A percentile compares a stretch with the other conserved stretches of the same genome.
Conservation (phyloP, 305 asterid genomes). For the Euphrasia arctica region DNA sequence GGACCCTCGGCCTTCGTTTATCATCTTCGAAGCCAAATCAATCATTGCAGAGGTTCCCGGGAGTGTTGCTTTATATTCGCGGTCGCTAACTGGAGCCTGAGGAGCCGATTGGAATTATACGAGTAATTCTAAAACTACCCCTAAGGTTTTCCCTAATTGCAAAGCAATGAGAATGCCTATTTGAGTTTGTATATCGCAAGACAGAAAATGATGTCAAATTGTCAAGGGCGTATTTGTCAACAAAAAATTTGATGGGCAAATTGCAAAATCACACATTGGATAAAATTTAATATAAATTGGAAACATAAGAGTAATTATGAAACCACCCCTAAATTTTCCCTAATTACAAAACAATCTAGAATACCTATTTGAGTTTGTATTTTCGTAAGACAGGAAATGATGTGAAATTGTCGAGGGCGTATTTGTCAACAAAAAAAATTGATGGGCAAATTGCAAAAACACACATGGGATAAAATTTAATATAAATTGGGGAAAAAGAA, state of each 20-base stretch:
- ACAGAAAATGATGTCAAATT: too few species aligned
- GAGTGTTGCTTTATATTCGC: conserved; percentile 81
- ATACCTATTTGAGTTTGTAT: not conserved
- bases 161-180: too few species aligned
- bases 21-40: conserved; percentile 83
- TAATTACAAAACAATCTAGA: not conserved
- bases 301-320: too few species aligned
- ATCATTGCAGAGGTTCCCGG: conserved; percentile 88
- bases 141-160: too few species aligned
- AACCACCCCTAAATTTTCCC: not conserved
- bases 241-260: too few species aligned
- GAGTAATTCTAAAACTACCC: not conserved
- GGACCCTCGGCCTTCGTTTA: conserved; percentile 70
- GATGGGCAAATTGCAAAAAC: too few species aligned
- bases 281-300: too few species aligned
- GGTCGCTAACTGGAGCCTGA: conserved; percentile 99
- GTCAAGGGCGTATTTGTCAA: too few species aligned
- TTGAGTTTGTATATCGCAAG: too few species aligned
- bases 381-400: not conserved
- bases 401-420: not conserved
- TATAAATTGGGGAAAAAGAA: not conserved
- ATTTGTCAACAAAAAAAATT: not conserved
- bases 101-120: conserved; percentile 17
- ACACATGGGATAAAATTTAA: not conserved
- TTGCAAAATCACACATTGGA: too few species aligned